phyloP scores from a whole-genome alignment of 2,329 filamentous ascomycete species.

The Lasiodiplodia theobromae region DNA sequence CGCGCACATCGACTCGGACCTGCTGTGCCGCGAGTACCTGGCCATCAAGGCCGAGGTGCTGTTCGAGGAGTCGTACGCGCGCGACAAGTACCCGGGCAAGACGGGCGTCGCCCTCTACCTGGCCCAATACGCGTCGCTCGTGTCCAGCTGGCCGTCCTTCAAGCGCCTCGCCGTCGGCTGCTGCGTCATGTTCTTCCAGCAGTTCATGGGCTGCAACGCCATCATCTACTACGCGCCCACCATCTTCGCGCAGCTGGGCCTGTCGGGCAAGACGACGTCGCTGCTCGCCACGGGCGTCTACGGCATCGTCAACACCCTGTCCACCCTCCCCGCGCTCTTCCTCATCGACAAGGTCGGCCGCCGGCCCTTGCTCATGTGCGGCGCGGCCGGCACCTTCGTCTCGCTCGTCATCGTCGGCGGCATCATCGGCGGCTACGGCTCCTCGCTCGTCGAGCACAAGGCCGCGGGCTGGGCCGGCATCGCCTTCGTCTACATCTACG shows the following conservation, averaged over 20 bases:
- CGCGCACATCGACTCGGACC: slow-evolving; percentile 72
- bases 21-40: slow-evolving; percentile 69
- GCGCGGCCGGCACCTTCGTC: slow-evolving; percentile 59
- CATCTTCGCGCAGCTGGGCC: slow-evolving; percentile 55
- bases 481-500: slow-evolving; percentile 25
- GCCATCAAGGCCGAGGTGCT: slow-evolving; percentile 20
- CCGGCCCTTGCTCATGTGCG: slow-evolving; percentile 58
- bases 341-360: slow-evolving; percentile 63
- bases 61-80: slow-evolving; percentile 32
- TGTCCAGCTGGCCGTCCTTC: slow-evolving; percentile 43
- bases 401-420: slow-evolving; percentile 39
- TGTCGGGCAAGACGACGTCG: slow-evolving; percentile 34
- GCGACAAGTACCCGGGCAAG: slow-evolving; percentile 42
- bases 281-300: slow-evolving; percentile 62
- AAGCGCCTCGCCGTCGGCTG: slow-evolving; percentile 7
- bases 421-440: slow-evolving; percentile 60
- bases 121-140: slow-evolving; percentile 42
- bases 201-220: slow-evolving; percentile 57
- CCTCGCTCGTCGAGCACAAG: slow-evolving; percentile 59
- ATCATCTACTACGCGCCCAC: slow-evolving; percentile 59
- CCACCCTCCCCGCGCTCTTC: slow-evolving; percentile 62
- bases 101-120: background rate
- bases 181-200: slow-evolving; percentile 39
- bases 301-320: slow-evolving; percentile 63
- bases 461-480: slow-evolving; percentile 62